Evolutionary conservation across 2,329 filamentous ascomycete genomes (phyloP).

Genomic region (Venturia asperata): DNA sequence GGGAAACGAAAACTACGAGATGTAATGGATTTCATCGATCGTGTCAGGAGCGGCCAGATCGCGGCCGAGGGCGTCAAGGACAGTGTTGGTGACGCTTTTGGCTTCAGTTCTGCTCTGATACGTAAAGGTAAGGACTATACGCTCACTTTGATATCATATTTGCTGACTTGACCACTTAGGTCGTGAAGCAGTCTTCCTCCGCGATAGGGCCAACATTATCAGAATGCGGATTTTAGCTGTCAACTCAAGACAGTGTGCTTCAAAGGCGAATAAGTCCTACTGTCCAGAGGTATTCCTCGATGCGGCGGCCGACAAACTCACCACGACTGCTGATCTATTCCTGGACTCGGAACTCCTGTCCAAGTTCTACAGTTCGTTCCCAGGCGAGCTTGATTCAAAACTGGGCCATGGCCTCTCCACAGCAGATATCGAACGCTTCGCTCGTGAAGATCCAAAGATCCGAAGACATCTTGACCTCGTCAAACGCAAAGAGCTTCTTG

Average conservation of each 20-base stretch:
- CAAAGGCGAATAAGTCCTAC: constrained; percentile 83
- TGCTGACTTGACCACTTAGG: constrained; percentile 45
- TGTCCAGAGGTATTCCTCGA: constrained; percentile 98
- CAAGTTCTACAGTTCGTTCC: constrained; percentile 98
- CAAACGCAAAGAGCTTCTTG: constrained; percentile 80
- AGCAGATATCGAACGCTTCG: constrained; percentile 80
- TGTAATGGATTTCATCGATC: constrained; percentile 86
- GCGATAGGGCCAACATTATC: constrained; percentile 82
- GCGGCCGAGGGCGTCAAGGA: constrained; percentile 65
- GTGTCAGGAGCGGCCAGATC: constrained; percentile 77
- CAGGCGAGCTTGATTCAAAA: constrained; percentile 78
- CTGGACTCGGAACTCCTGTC: constrained; percentile 93
- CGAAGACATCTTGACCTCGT: constrained; percentile 86
- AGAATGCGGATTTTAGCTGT: constrained; percentile 83
- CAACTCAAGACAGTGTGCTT: constrained; percentile 82
- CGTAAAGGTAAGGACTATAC: constrained; percentile 57
- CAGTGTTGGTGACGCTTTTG: constrained; percentile 76
- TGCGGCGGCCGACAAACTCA: constrained; percentile 89
- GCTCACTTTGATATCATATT: not conserved
- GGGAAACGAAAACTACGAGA: constrained; percentile 80
- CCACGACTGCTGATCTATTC: constrained; percentile 91
- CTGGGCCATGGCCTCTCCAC: constrained; percentile 74
- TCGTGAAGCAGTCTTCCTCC: constrained; percentile 87
- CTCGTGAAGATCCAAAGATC: constrained; percentile 87
- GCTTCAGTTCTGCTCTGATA: constrained; percentile 84